Evolutionary conservation across 257 asterid genomes (phyloP), one percentile per base, ranked within the genome.

Genomic region (Coffea eugenioides): DNA sequence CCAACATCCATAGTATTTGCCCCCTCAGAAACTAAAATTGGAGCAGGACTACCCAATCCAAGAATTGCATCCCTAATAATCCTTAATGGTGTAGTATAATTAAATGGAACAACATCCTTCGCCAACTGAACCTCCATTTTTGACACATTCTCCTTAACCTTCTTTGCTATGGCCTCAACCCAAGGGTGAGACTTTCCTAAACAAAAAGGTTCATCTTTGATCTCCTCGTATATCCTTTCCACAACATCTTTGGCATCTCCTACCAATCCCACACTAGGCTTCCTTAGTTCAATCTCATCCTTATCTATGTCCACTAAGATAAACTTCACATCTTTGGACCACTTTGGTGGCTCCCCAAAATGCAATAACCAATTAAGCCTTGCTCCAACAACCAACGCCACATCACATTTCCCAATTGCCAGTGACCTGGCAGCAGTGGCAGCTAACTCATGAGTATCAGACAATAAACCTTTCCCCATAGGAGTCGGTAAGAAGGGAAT

Each of bases 1-100:
- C 98, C 97, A 64, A 94, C 90, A 79, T 95, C 98, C 97, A 94
- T 93, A 2, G 98, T 93, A 78, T 93, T 95, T 9, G 98, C 97
- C 20, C 98, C 98, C 86, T 93, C 98, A 9, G 98, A 95, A 15
- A 93, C 97, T 83, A 93, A 46, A 62, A 95, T 73, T 18, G 98
- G 98, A 20, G 97, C 89, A 25, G 94, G 98, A 73, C 89, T 88
- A 36, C 97, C 97, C 84, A 90, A 39, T 68, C 81, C 86, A 78
- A 81, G 79, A 65, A 95, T 90, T 21, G 97, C 97, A 69, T 95
- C 97, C 91, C 98, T 89, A 39, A 95, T 95, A 56, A 95, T 93
- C 90, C 91, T 95, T 94, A 93, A 86, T 8, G 98, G 98, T 2
- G 98, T 91, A 94, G 88, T 71, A 82, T 89, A 95, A 80, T 95